Percentiles rank a stretch among this genome's conserved stretches.
These are phyloP conservation scores for Russula brevipes DNA, from an alignment of 768 basidiomycete genomes.

Conservation along the genomic window DNA sequence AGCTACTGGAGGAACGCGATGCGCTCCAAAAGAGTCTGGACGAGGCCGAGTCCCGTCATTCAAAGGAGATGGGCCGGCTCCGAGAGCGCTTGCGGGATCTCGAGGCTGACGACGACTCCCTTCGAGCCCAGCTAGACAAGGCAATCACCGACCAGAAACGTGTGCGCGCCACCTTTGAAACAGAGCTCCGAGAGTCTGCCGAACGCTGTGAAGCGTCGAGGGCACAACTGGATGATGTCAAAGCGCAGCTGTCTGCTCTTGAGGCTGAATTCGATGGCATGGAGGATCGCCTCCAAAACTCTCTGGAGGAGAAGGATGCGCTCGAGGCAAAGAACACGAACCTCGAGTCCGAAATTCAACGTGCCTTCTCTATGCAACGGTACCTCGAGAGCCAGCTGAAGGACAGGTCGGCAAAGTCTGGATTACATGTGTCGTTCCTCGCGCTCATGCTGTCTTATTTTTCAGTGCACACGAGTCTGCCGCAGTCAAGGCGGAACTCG, in stretches of 20 bases:
- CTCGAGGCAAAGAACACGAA: constrained; percentile 54
- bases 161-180: constrained; percentile 14
- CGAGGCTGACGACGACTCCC: constrained; percentile 8
- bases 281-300: constrained; percentile 33
- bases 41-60: constrained; percentile 28
- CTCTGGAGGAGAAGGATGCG: constrained; percentile 47
- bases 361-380: constrained; percentile 52
- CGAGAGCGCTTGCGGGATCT: constrained; percentile 21
- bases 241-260: constrained; percentile 33
- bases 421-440: background rate
- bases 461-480: constrained; percentile 46
- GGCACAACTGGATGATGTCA: background rate
- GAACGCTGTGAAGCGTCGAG: constrained; percentile 14
- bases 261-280: constrained; percentile 41
- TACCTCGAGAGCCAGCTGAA: constrained; percentile 59
- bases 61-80: constrained; percentile 21
- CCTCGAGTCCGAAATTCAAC: constrained; percentile 62
- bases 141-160: constrained; percentile 8
- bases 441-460: background rate
- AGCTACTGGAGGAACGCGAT: constrained; percentile 27
- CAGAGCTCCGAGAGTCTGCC: constrained; percentile 23
- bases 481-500: constrained; percentile 31
- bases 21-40: constrained; percentile 30
- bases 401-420: constrained; percentile 45
- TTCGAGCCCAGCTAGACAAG: constrained; percentile 17